phyloP scores from a whole-genome alignment of 371 early-diverging fungal species.

The Fennellomyces sp. region DNA sequence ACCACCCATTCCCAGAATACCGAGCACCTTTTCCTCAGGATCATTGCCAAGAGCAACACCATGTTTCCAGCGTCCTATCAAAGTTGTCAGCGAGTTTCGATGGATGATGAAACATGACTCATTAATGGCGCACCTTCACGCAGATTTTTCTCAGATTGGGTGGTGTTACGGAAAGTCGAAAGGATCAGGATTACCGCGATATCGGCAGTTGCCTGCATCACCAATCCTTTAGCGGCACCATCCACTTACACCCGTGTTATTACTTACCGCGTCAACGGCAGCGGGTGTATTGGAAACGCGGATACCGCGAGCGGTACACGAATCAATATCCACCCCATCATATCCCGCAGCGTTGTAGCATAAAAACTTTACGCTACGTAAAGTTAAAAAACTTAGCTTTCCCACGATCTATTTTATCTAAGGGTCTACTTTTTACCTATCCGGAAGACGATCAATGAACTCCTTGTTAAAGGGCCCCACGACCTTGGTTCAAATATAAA shows the following conservation, averaged over 20 bases:
- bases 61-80: conserved; percentile 42
- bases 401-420: background rate
- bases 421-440: background rate
- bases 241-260: background rate
- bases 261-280: conserved; percentile 40
- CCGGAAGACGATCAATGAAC: conserved; percentile 33
- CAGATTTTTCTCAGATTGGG: conserved; percentile 44
- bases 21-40: conserved; percentile 52
- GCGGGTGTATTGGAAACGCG: conserved; percentile 45
- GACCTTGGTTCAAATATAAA: background rate
- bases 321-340: conserved; percentile 39
- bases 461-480: conserved; percentile 39
- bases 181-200: conserved; percentile 55
- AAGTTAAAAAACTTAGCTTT: background rate
- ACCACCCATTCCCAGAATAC: conserved; percentile 66
- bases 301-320: conserved; percentile 35
- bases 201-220: conserved; percentile 56
- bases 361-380: conserved; percentile 35
- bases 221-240: no score
- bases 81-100: background rate
- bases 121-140: conserved; percentile 33
- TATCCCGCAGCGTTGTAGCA: conserved; percentile 44
- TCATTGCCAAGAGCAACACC: conserved; percentile 54
- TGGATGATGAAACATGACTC: background rate
- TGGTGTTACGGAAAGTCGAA: conserved; percentile 47